phyloP scores from a whole-genome alignment of 2,329 filamentous ascomycete species.

The Colletotrichum musae region DNA sequence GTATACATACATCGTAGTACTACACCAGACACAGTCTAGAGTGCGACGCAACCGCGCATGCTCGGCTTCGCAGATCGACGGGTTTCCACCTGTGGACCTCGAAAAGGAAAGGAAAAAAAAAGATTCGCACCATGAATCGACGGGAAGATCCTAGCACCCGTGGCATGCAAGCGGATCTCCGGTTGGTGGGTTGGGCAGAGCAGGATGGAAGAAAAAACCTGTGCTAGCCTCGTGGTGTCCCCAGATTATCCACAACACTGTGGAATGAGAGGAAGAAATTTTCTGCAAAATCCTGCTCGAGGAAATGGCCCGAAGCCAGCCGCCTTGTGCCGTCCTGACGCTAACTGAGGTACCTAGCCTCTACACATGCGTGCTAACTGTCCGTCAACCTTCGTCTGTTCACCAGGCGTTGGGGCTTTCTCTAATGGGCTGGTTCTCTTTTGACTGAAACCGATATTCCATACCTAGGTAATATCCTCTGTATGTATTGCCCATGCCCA shows the following conservation, averaged over 20 bases:
- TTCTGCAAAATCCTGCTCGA: neutral
- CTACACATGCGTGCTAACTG: neutral
- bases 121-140: slow-evolving; percentile 5
- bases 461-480: too few species aligned
- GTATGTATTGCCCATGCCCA: too few species aligned
- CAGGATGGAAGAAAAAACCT: slow-evolving; percentile 2
- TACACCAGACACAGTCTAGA: neutral
- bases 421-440: too few species aligned
- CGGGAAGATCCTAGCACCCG: slow-evolving; percentile 35
- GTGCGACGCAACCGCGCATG: neutral
- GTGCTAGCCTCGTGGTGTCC: slow-evolving; percentile 32
- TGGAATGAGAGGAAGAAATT: neutral
- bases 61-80: slow-evolving; percentile 15
- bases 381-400: too few species aligned
- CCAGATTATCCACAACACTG: slow-evolving; percentile 36
- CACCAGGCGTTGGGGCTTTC: too few species aligned
- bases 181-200: slow-evolving; percentile 21
- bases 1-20: neutral
- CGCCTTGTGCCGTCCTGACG: slow-evolving; percentile 27
- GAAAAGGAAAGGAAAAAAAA: neutral
- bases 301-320: slow-evolving; percentile 31
- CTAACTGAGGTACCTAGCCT: neutral
- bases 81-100: slow-evolving; percentile 9
- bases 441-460: too few species aligned
- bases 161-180: slow-evolving; percentile 30